Evolutionary conservation across 2,329 filamentous ascomycete genomes (phyloP).

Genomic region (Clonostachys solani): DNA sequence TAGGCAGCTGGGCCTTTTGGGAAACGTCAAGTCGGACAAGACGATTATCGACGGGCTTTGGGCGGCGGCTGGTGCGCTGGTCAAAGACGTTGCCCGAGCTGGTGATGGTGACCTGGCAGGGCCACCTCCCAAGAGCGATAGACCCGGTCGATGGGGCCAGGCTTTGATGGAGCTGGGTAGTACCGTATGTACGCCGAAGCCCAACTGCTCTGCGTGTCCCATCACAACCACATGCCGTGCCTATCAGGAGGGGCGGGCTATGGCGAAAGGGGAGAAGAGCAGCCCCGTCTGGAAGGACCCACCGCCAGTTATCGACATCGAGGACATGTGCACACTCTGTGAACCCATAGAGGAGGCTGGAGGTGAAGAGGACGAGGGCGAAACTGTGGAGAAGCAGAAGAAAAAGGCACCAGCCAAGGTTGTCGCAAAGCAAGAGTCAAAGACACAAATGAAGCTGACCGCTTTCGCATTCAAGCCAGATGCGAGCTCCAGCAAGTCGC

Average conservation of each 20-base stretch:
- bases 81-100: slow-evolving; percentile 38
- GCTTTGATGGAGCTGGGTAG: slow-evolving; percentile 63
- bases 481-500: slow-evolving; percentile 6
- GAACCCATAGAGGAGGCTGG: slow-evolving; percentile 34
- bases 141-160: slow-evolving; percentile 59
- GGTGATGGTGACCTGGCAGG: slow-evolving; percentile 7
- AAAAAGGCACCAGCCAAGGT: slow-evolving; percentile 1
- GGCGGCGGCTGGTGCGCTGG: slow-evolving; percentile 52
- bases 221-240: slow-evolving; percentile 46
- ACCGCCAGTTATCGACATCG: slow-evolving; percentile 33
- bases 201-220: slow-evolving; percentile 48
- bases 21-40: slow-evolving; percentile 53
- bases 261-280: slow-evolving; percentile 10
- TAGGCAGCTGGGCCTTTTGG: slow-evolving; percentile 52
- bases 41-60: slow-evolving; percentile 48
- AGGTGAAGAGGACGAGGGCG: slow-evolving; percentile 10
- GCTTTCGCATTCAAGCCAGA: slow-evolving; percentile 24
- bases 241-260: slow-evolving; percentile 38
- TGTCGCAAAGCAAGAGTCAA: slow-evolving; percentile 8
- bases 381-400: neutral
- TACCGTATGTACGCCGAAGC: slow-evolving; percentile 56
- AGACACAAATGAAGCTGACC: slow-evolving; percentile 21
- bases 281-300: slow-evolving; percentile 3
- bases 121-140: slow-evolving; percentile 31
- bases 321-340: slow-evolving; percentile 46